Base-by-base conservation (phyloP, 2,329 filamentous ascomycete species). In the Beauveria bassiana region DNA sequence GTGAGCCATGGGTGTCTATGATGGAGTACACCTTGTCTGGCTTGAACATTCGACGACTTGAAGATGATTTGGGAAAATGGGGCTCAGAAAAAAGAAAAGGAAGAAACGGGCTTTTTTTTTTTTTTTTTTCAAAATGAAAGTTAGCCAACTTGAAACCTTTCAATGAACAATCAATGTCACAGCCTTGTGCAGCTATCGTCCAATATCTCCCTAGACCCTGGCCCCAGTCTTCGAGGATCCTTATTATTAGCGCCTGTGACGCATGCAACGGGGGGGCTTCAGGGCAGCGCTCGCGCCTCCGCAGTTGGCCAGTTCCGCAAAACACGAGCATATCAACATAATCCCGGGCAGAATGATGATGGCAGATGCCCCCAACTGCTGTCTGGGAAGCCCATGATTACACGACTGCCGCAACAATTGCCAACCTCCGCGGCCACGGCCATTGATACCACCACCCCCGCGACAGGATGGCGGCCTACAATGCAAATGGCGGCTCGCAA, bases 381-480 rank as follows among this genome's bases (percentile, higher is more conserved):
- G 45, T 22, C 45, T 34, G 43, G 31, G 43, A 55, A 55, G 45
- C 51, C 43, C 22, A 55, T 55, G 50, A 53, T 24, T 45, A 60
- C 20, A 54, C 40, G 14, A 43, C 20, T 54, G 24, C 40, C 40
- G 38, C 24, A 45, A 24, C 31, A 46, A 14, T 18, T 14, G 40
- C 16, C 58, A 40, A 40, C 34, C 1, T 14, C 28, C 43, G 49
- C 22, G 52, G 53, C 53, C 34, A 54, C 54, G 26, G 54, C 42
- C 56, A 43, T 20, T 42, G 43, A 49, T n/a, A 49, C 18, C 51
- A 49, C 18, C 51, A 46, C 42, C 46, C 55, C 20, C 20, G 61
- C 64, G 50, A 56, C 65, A 59, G 51, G 64, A 81, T 81, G 78
- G 74, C 79, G 62, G 73, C 74, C 66, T 73, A 77, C 66, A 78